These are phyloP conservation scores for Turnera subulata DNA, from an alignment of 345 rosid genomes.

Conservation along the genomic window DNA sequence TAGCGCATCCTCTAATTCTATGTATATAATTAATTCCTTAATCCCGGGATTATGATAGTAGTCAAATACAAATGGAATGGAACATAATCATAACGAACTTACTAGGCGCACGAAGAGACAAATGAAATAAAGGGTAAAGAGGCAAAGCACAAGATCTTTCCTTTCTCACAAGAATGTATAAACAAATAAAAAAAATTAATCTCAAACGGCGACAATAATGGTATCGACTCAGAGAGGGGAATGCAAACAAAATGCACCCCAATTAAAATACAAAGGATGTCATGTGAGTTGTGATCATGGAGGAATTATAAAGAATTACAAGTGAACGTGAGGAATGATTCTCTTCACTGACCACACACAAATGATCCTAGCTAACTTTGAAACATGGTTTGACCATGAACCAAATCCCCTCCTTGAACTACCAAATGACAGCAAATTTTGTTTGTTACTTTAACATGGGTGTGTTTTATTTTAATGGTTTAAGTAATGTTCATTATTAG, in stretches of 20 bases:
- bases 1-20: no score
- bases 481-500: background rate
- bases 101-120: no score
- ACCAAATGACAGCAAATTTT: background rate
- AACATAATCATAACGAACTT: no score
- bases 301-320: constrained; percentile 14
- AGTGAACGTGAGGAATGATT: constrained; percentile 34
- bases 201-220: constrained; percentile 12
- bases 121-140: no score
- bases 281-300: constrained; percentile 31
- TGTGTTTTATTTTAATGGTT: background rate
- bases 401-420: background rate
- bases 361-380: constrained; percentile 2
- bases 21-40: no score
- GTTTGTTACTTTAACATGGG: background rate
- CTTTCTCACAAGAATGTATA: constrained; percentile 10
- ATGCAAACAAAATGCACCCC: background rate
- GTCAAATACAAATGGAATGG: no score
- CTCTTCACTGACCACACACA: constrained; percentile 18
- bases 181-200: background rate
- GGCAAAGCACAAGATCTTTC: no score
- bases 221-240: constrained; percentile 3
- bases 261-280: constrained; percentile 7
- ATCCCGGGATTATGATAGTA: no score
- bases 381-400: constrained; percentile 22